These are phyloP conservation scores for Tylopilus rubrobrunneus DNA, from an alignment of 768 basidiomycete species.

Conservation along the genomic window DNA sequence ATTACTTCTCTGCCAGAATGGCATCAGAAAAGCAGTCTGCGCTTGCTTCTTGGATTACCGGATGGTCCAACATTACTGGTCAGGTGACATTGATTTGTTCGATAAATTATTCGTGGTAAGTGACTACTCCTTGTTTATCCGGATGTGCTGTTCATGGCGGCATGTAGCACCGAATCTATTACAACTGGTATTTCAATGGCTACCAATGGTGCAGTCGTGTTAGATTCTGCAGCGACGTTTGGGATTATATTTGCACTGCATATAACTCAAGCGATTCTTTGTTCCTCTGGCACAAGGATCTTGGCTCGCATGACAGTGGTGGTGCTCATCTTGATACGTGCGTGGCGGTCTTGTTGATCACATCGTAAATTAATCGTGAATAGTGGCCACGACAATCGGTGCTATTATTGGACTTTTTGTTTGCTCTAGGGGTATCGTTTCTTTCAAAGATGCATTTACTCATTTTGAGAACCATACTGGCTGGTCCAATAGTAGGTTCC, in stretches of 20 bases:
- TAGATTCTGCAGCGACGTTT: slow-evolving; percentile 19
- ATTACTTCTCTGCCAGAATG: slow-evolving; percentile 28
- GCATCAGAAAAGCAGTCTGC: slow-evolving; percentile 20
- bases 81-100: slow-evolving; percentile 26
- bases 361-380: background rate
- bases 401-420: slow-evolving; percentile 15
- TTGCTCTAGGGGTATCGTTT: slow-evolving; percentile 15
- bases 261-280: slow-evolving; percentile 17
- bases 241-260: slow-evolving; percentile 18
- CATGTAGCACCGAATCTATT: slow-evolving; percentile 15
- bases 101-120: slow-evolving; percentile 18
- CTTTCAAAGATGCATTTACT: slow-evolving; percentile 16
- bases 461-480: slow-evolving; percentile 27
- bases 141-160: background rate
- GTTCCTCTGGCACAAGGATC: slow-evolving; percentile 22
- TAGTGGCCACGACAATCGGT: slow-evolving; percentile 13
- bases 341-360: background rate
- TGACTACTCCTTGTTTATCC: background rate
- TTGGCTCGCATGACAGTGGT: slow-evolving; percentile 22
- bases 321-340: slow-evolving; percentile 12
- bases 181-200: slow-evolving; percentile 20
- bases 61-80: slow-evolving; percentile 28
- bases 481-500: slow-evolving; percentile 17
- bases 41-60: slow-evolving; percentile 28
- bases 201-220: slow-evolving; percentile 18